Evolutionary conservation across 2,329 filamentous ascomycete genomes (phyloP).

Genomic region (Acrocalymma vagum): DNA sequence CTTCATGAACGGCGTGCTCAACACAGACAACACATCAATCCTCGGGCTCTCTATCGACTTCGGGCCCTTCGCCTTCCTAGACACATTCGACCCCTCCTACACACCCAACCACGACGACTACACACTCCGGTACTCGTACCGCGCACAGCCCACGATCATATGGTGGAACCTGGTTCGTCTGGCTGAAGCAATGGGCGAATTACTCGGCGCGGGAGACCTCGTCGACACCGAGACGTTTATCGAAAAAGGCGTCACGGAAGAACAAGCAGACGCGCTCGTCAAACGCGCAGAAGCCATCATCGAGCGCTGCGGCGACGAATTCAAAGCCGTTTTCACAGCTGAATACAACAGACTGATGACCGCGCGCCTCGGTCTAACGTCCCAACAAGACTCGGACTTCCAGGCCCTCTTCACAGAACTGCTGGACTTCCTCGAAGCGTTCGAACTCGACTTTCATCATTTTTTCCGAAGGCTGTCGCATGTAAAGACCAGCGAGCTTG

Average conservation of each 20-base stretch:
- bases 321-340: slow-evolving; percentile 83
- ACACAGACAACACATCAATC: slow-evolving; percentile 96
- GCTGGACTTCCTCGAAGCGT: slow-evolving; percentile 80
- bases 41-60: slow-evolving; percentile 91
- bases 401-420: slow-evolving; percentile 81
- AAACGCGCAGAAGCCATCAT: slow-evolving; percentile 86
- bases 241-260: slow-evolving; percentile 74
- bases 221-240: slow-evolving; percentile 79
- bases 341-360: slow-evolving; percentile 92
- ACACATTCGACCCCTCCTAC: slow-evolving; percentile 93
- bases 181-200: slow-evolving; percentile 86
- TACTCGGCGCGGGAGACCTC: slow-evolving; percentile 77
- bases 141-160: slow-evolving; percentile 93
- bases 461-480: slow-evolving; percentile 84
- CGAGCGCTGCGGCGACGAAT: slow-evolving; percentile 82
- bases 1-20: slow-evolving; percentile 99
- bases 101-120: slow-evolving; percentile 97
- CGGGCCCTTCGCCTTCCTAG: slow-evolving; percentile 96
- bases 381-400: slow-evolving; percentile 76
- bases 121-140: slow-evolving; percentile 86
- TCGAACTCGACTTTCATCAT: slow-evolving; percentile 92
- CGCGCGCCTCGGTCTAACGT: slow-evolving; percentile 77
- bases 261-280: slow-evolving; percentile 74
- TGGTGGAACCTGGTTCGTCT: slow-evolving; percentile 98
- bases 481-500: slow-evolving; percentile 69